Percentiles rank a stretch among this genome's conserved stretches.
Conservation (phyloP, 2,329 filamentous ascomycete species). For the Fusarium veterinarium region DNA sequence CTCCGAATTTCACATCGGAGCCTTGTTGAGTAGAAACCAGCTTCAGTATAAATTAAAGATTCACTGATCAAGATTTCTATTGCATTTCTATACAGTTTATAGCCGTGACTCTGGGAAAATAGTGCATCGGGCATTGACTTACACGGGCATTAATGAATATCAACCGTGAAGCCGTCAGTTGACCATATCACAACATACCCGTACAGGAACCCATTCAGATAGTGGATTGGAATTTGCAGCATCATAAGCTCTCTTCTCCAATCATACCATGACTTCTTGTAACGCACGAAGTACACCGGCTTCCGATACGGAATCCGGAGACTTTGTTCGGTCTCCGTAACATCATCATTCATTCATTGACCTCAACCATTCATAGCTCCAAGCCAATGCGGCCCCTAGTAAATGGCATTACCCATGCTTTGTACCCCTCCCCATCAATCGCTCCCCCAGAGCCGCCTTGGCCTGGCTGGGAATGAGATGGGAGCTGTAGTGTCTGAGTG, state of each 20-base stretch:
- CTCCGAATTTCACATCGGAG: neutral
- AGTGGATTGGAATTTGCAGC: neutral
- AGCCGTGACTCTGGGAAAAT: neutral
- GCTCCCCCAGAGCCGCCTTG: conserved; percentile 14
- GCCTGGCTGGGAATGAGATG: conserved; percentile 25
- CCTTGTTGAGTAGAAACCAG: neutral
- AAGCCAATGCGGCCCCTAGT: conserved; percentile 2
- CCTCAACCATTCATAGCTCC: conserved; percentile 23
- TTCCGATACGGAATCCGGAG: conserved; percentile 36
- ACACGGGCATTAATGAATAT: neutral
- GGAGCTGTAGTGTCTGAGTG: conserved; percentile 14
- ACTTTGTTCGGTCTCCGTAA: conserved; percentile 33
- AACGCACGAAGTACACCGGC: conserved; percentile 12
- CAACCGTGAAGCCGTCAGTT: neutral
- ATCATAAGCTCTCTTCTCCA: neutral
- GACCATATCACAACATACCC: neutral
- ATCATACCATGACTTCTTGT: neutral
- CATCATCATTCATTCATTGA: neutral
- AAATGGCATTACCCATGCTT: conserved; percentile 15
- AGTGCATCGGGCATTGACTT: neutral
- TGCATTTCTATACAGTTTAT: neutral
- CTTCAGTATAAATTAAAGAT: neutral
- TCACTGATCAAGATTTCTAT: neutral
- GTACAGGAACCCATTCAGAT: neutral
- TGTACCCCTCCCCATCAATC: conserved; percentile 18